Conservation (phyloP, 1,284 basidiomycete genomes). For the Cystobasidiaceae sp. region DNA sequence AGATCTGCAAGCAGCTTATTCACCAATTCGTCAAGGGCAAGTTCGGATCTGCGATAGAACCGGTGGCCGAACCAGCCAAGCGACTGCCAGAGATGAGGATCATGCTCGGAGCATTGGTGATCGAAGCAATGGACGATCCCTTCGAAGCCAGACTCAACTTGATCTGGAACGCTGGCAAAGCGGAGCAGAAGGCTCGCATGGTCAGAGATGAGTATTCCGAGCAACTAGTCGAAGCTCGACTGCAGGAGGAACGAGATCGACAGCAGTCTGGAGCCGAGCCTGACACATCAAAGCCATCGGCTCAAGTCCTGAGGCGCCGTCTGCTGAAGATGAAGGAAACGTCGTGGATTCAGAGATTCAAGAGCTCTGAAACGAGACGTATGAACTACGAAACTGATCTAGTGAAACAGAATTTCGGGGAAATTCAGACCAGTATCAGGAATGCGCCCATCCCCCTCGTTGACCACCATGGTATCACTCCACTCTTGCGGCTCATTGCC, state of each 20-base stretch:
- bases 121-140: constrained; percentile 84
- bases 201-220: constrained; percentile 59
- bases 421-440: constrained; percentile 2
- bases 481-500: constrained; percentile 68
- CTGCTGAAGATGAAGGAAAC: background rate
- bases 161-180: constrained; percentile 69
- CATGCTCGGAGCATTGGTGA: constrained; percentile 55
- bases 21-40: constrained; percentile 47
- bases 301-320: too few species aligned
- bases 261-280: background rate
- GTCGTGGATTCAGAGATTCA: background rate
- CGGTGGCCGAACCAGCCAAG: constrained; percentile 67
- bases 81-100: constrained; percentile 58
- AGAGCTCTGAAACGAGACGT: too few species aligned
- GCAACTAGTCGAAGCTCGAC: constrained; percentile 74
- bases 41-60: constrained; percentile 58
- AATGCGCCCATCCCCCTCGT: constrained; percentile 51
- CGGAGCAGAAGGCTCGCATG: constrained; percentile 67
- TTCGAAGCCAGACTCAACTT: constrained; percentile 75
- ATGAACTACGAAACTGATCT: too few species aligned
- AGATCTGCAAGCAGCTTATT: constrained; percentile 49
- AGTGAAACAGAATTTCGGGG: too few species aligned
- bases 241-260: constrained; percentile 37
- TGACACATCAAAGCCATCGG: background rate
- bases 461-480: constrained; percentile 55